Base-by-base conservation (phyloP, 129 eudicot species). In the Helianthus tuberosus region DNA sequence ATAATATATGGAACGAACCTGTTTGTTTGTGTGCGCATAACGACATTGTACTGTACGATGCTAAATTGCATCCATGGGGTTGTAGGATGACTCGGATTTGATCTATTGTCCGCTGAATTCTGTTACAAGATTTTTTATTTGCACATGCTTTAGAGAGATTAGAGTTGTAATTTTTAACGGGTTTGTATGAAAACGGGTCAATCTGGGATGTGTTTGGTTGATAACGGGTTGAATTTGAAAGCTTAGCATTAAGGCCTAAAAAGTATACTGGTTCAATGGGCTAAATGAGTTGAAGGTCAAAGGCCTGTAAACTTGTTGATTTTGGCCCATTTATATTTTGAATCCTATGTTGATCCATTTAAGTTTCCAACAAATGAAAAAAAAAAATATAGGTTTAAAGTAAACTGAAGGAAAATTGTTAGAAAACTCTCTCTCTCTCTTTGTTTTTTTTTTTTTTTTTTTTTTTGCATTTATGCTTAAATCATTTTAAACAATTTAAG, bases 1-100 rank as follows among this genome's bases (percentile, higher is more conserved):
- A 68, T 77, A 77, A 68, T 55, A 32, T 23, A 41, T 17, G 12
- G 53, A 64, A 29, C 13, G 36, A 60, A 47, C 46, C 49, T 5
- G 44, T 11, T 71, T 17, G 53, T 36, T 16, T 43, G 20, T 53
- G 50, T 3, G 17, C 38, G 74, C 32, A 53, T 36, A 8, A 9
- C 17, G 35, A 48, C 60, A 20, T 38, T 41, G 25, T 71, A n/a
- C 59, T 36, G 20, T 11, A 36, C 50, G 5, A 39, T 0, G 35
- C 66, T 25, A 23, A 66, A 20, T 20, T 54, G 68, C 67, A 67
- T 44, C 20, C 14, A 11, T 57, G 67, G 60, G 10, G 41, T 27
- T n/a, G 25, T 62, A 63, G 60, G 39, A 16, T 35, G n/a, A 47
- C 48, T 61, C n/a, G 17, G 17, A 49, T 14, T 23, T 13, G 46